Base-by-base conservation (phyloP, 2,329 filamentous ascomycete genomes). In the Stagonosporopsis chrysanthemi region DNA sequence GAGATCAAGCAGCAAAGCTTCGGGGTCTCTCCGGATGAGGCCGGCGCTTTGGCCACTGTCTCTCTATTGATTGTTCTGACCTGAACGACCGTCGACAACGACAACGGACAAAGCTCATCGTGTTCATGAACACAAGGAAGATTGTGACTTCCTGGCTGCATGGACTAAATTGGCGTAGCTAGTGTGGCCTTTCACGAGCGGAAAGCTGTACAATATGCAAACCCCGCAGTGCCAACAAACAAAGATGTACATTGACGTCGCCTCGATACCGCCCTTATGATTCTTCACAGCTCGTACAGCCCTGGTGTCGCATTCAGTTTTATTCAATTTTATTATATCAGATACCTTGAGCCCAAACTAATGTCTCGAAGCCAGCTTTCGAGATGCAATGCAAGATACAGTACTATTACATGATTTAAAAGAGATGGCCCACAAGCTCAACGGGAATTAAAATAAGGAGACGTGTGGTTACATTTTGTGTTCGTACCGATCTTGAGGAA, bases 191-290 rank as follows among this genome's bases (percentile, higher is more conserved):
- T 6, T 36, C 24, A 19, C 23, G 24, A 33, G 24, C 19, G 29
- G n/a, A 3, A 24, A n/a, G 36, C 42, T 12, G 15, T 26, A 7
- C 6, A 6, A 12, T 12, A 47, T 53, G 43, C 42, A 23, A 9
- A 42, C 43, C 36, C 50, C 51, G 35, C 51, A 33, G 7, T 47
- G 51, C 42, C 50, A 53, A 53, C 36, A 41, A 42, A 45, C 6
- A 35, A 19, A 6, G 6, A 19, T 12, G 3, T 11, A n/a, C 19
- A 38, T n/a, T 12, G 15, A 33, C 1, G 8, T 19, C 15, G 17
- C 8, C 8, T 15, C 31, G n/a, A 15, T 33, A 6, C 31, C 4
- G 15, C 14, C 31, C 11, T 5, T 15, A 24, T 11, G 9, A 15
- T 5, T 26, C 39, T 41, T 41, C 11, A 23, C 15, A 22, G 26